These are phyloP conservation scores for Coniochaeta sp. DNA, from an alignment of 2,329 filamentous ascomycete species.

Conservation along the genomic window DNA sequence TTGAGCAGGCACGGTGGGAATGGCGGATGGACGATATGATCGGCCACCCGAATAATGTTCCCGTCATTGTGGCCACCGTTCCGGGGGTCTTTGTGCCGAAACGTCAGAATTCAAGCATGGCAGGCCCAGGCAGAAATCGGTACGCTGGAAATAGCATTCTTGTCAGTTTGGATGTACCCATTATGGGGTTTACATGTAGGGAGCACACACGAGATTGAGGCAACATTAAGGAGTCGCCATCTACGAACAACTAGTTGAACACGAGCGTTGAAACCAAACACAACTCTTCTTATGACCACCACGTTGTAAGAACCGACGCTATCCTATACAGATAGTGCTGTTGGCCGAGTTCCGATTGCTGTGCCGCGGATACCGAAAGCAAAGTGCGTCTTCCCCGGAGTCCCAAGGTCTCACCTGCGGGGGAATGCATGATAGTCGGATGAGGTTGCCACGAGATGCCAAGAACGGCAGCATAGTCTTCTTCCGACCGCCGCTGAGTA, in stretches of 20 bases:
- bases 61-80: conserved; percentile 9
- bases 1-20: conserved; percentile 26
- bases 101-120: not conserved
- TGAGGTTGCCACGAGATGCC: not conserved
- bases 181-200: not conserved
- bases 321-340: too few species aligned
- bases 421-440: not conserved
- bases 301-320: too few species aligned
- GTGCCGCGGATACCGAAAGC: too few species aligned
- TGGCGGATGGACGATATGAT: conserved; percentile 17
- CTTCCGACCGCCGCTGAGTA: not conserved
- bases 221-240: too few species aligned
- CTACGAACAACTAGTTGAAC: too few species aligned
- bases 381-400: not conserved
- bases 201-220: too few species aligned
- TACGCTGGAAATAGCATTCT: conserved; percentile 6
- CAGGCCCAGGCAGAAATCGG: conserved; percentile 5
- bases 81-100: conserved; percentile 9
- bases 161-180: not conserved
- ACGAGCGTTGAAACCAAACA: too few species aligned
- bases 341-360: not conserved
- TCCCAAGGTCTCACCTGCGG: not conserved
- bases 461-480: conserved; percentile 1
- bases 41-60: conserved; percentile 5
- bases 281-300: too few species aligned